These are phyloP conservation scores for Phoenix dactylifera DNA, from an alignment of 176 grass and related monocot species.

Conservation along the genomic window DNA sequence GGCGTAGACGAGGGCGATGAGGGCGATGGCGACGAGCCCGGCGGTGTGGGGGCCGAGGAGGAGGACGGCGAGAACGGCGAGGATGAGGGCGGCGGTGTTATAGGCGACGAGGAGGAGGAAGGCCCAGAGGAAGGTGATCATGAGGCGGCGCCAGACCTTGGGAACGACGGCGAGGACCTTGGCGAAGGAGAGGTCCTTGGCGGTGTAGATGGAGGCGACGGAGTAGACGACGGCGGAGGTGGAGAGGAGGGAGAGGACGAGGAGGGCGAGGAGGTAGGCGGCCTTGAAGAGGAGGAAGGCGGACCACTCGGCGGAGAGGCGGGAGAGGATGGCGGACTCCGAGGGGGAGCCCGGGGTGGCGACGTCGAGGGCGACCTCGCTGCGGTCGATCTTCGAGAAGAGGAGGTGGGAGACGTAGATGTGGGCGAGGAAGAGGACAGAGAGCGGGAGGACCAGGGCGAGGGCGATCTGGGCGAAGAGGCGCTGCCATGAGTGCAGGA, in stretches of 20 bases:
- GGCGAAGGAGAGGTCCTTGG: slow-evolving; percentile 75
- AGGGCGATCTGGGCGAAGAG: slow-evolving; percentile 66
- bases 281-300: slow-evolving; percentile 71
- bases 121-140: slow-evolving; percentile 70
- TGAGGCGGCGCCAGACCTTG: slow-evolving; percentile 75
- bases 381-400: slow-evolving; percentile 62
- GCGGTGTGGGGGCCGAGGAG: slow-evolving; percentile 15
- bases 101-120: slow-evolving; percentile 72
- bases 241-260: slow-evolving; percentile 76
- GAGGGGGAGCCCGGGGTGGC: slow-evolving; percentile 38
- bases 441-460: slow-evolving; percentile 69
- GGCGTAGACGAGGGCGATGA: slow-evolving; percentile 32
- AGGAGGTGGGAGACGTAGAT: slow-evolving; percentile 74
- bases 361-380: slow-evolving; percentile 50
- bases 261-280: slow-evolving; percentile 66
- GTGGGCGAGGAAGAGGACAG: slow-evolving; percentile 64
- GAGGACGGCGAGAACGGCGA: slow-evolving; percentile 38
- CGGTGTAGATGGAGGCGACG: slow-evolving; percentile 84
- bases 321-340: slow-evolving; percentile 35
- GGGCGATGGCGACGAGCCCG: slow-evolving; percentile 19
- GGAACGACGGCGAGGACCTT: slow-evolving; percentile 78
- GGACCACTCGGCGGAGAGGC: slow-evolving; percentile 51
- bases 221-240: slow-evolving; percentile 79
- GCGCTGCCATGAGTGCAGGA: slow-evolving; percentile 41
- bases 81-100: slow-evolving; percentile 23